Conservation (phyloP, 208 protist species). For the Acanthamoeba royreba region DNA sequence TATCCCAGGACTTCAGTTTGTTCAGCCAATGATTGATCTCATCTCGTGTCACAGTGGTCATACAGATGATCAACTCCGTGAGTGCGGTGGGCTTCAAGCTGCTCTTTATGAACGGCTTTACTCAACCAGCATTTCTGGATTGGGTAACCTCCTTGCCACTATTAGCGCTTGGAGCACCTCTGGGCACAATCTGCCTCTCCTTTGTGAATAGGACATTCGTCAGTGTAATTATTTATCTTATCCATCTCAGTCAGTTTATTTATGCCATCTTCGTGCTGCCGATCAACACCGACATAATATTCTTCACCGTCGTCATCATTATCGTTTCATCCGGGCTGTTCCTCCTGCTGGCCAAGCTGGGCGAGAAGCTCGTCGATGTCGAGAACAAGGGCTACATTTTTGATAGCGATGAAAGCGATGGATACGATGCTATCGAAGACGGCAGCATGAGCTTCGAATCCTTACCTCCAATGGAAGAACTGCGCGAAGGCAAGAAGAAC, state of each 20-base stretch:
- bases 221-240: neutral
- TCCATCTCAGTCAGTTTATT: neutral
- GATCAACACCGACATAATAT: neutral
- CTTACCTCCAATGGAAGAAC: neutral
- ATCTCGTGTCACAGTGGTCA: neutral
- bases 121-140: neutral
- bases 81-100: neutral
- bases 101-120: neutral
- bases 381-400: conserved; percentile 29
- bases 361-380: neutral
- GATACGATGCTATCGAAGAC: neutral
- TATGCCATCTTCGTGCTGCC: neutral
- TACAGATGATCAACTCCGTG: conserved; percentile 3
- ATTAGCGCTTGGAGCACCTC: neutral
- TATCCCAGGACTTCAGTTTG: neutral
- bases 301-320: neutral
- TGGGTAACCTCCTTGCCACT: neutral
- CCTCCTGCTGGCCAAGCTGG: neutral
- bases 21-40: neutral
- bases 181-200: neutral
- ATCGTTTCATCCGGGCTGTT: neutral
- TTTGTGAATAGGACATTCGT: neutral
- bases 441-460: neutral
- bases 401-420: neutral
- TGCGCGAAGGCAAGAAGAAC: neutral